phyloP scores from a whole-genome alignment of 768 basidiomycete species.

The Boletus pseudopeckii region DNA sequence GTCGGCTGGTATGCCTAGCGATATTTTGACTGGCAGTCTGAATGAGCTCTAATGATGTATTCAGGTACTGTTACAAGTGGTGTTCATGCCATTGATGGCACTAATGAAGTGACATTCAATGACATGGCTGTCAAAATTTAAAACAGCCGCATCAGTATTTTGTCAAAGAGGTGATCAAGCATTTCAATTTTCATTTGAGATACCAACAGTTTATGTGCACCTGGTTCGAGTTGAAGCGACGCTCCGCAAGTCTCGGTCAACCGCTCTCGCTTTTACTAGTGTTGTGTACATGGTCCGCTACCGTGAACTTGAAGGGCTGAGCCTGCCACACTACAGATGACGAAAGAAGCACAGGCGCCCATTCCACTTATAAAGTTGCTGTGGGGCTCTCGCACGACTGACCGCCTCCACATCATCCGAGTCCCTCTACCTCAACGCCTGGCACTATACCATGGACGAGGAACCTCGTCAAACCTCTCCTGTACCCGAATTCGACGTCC shows the following conservation, averaged over 20 bases:
- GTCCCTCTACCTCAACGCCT: not conserved
- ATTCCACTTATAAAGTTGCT: constrained; percentile 7
- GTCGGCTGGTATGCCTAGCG: not conserved
- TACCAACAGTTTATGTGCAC: not conserved
- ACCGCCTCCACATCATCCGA: not conserved
- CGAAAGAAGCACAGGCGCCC: constrained; percentile 1
- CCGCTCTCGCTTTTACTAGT: not conserved
- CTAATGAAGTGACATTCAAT: too few relatives aligned
- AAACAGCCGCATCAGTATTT: too few relatives aligned
- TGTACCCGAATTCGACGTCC: constrained; percentile 14
- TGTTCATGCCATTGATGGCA: too few relatives aligned
- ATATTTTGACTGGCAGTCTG: not conserved
- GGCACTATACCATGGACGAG: constrained; percentile 11
- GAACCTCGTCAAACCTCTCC: not conserved
- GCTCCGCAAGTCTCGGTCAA: too few relatives aligned
- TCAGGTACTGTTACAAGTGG: too few relatives aligned
- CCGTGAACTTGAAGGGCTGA: not conserved
- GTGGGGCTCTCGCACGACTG: not conserved
- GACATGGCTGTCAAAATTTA: not conserved
- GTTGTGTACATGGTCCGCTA: not conserved
- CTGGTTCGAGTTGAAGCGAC: not conserved
- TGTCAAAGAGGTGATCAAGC: not conserved
- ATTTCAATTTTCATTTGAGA: not conserved
- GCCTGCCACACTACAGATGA: not conserved
- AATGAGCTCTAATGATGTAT: not conserved